Percentiles rank a stretch among this genome's conserved stretches.
These are phyloP conservation scores for Diaporthe citri DNA, from an alignment of 2,329 filamentous ascomycete genomes.

Conservation along the genomic window DNA sequence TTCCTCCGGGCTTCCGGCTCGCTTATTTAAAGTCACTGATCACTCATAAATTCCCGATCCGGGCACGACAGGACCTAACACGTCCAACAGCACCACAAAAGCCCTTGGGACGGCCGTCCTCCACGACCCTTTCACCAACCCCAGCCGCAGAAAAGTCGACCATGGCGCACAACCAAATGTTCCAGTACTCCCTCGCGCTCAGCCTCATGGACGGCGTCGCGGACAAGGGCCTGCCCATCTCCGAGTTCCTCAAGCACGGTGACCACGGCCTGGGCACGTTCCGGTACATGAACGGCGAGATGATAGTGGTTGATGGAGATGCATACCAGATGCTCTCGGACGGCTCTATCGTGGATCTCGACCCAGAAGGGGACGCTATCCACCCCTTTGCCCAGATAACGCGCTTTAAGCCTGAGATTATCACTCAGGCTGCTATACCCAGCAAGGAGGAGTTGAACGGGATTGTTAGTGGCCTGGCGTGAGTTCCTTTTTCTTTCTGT, in stretches of 20 bases:
- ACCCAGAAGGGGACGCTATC: conserved; percentile 41
- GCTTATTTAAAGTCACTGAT: conserved; percentile 6
- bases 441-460: conserved; percentile 46
- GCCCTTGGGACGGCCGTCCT: neutral
- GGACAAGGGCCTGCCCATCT: conserved; percentile 48
- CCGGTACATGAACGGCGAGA: conserved; percentile 50
- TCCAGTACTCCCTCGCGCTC: conserved; percentile 51
- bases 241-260: conserved; percentile 47
- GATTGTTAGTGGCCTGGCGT: conserved; percentile 43
- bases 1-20: conserved; percentile 4
- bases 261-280: conserved; percentile 53
- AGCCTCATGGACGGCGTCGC: conserved; percentile 53
- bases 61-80: neutral
- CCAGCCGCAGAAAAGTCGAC: neutral
- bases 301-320: conserved; percentile 50
- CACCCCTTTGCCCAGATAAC: conserved; percentile 52
- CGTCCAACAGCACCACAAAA: neutral
- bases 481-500: neutral
- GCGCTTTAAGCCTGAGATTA: conserved; percentile 45
- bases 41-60: neutral
- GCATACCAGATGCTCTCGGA: conserved; percentile 52
- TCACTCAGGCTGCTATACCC: conserved; percentile 39
- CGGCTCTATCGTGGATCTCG: conserved; percentile 46
- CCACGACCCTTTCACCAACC: too few relatives aligned
- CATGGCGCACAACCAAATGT: conserved; percentile 50